phyloP scores from a whole-genome alignment of 2,329 filamentous ascomycete species.

The Aureobasidium zeae region DNA sequence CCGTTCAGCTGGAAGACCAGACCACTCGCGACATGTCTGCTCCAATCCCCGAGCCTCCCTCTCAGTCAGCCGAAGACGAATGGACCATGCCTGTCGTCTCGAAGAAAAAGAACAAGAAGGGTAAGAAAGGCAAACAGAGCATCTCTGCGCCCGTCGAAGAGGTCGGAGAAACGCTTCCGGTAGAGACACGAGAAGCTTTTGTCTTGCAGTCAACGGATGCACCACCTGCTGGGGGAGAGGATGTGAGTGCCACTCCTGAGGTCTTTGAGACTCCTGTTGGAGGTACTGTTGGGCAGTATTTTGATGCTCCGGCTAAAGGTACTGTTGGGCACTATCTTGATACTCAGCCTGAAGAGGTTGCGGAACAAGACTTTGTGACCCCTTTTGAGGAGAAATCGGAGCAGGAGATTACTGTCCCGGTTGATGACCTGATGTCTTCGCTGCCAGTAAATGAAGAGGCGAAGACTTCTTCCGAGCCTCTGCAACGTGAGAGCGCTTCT shows the following conservation, averaged over 20 bases:
- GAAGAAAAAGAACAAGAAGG: slow-evolving; percentile 22
- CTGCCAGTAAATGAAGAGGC: neutral
- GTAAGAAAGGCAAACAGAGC: slow-evolving; percentile 20
- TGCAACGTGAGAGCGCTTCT: neutral
- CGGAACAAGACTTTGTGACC: neutral
- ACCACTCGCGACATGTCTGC: neutral
- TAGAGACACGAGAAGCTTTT: too few species aligned
- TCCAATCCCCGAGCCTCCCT: neutral
- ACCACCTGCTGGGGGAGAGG: neutral
- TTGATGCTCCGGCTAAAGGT: neutral
- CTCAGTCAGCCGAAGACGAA: slow-evolving; percentile 3
- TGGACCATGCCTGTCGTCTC: slow-evolving; percentile 8
- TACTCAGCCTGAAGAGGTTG: neutral
- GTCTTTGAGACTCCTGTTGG: slow-evolving; percentile 8
- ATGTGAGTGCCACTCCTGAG: neutral
- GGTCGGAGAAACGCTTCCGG: neutral
- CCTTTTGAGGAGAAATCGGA: neutral
- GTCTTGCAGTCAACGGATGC: too few species aligned
- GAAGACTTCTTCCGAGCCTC: neutral
- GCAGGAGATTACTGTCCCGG: neutral
- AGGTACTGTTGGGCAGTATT: neutral
- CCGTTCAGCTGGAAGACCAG: neutral
- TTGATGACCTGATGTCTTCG: neutral
- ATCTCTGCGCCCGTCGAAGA: neutral
- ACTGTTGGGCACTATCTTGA: neutral